These are phyloP conservation scores for Cinchona pubescens DNA, from an alignment of 257 asterid species.

Conservation along the genomic window DNA sequence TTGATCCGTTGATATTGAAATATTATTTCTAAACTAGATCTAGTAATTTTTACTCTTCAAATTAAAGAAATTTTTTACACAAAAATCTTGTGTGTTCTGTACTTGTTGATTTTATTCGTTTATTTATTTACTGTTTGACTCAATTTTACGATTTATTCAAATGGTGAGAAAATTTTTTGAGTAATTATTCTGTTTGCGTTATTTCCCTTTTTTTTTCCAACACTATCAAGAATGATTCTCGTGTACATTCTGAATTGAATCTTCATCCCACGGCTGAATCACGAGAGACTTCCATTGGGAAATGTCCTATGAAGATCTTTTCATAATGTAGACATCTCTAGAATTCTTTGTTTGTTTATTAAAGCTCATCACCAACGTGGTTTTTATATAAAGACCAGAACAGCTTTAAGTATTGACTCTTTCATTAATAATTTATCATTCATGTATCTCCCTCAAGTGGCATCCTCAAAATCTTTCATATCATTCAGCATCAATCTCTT, in stretches of 20 bases:
- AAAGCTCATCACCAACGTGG: background rate
- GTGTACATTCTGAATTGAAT: background rate
- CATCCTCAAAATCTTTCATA: background rate
- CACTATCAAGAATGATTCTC: background rate
- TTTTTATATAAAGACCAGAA: background rate
- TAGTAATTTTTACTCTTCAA: no score
- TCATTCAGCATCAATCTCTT: background rate
- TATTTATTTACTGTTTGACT: no score
- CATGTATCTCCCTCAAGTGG: no score
- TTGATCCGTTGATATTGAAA: no score
- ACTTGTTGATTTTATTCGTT: no score
- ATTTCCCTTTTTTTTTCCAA: no score
- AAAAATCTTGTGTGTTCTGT: no score
- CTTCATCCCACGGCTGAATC: background rate
- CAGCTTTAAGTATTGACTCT: background rate
- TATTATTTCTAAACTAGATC: no score
- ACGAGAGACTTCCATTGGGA: background rate
- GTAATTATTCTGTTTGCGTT: no score
- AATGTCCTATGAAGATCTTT: background rate
- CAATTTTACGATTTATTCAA: no score
- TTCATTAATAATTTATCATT: background rate
- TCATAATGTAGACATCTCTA: background rate
- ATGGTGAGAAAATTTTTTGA: no score
- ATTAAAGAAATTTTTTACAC: no score
- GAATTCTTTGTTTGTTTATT: background rate